These are phyloP conservation scores for Populus hybrid DNA, from an alignment of 441 rosid genomes.

Conservation along the genomic window DNA sequence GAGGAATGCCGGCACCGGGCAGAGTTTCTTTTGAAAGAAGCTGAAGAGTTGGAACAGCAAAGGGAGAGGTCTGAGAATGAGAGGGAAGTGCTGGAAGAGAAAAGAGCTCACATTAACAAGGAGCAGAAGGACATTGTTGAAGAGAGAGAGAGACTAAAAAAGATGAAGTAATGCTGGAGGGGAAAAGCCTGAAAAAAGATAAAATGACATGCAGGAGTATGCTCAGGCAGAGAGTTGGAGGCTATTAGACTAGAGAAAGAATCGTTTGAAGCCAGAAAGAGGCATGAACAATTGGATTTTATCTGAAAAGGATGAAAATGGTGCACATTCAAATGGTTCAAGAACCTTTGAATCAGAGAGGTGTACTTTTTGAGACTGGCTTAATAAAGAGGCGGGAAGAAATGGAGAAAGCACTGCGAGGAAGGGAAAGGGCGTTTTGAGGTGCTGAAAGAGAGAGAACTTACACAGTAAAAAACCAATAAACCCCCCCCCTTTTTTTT, in stretches of 20 bases:
- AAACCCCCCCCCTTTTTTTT: too few species aligned
- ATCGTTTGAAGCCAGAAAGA: conserved; percentile 62
- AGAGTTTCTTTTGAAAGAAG: conserved; percentile 61
- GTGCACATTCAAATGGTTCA: conserved; percentile 50
- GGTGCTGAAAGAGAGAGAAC: conserved; percentile 48
- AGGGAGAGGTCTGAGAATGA: conserved; percentile 76
- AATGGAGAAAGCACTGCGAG: conserved; percentile 52
- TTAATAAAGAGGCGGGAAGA: conserved; percentile 40
- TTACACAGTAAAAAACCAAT: conserved; percentile 27
- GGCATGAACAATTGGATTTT: conserved; percentile 51
- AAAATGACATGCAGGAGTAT: conserved; percentile 42
- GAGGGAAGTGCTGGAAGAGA: conserved; percentile 72
- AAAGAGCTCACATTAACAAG: conserved; percentile 45
- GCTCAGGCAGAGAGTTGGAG: conserved; percentile 51
- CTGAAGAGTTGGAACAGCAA: conserved; percentile 63
- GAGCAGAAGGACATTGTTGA: conserved; percentile 40
- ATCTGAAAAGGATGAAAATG: conserved; percentile 48
- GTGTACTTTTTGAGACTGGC: conserved; percentile 42
- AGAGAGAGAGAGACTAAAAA: conserved; percentile 56
- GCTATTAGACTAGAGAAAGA: conserved; percentile 58
- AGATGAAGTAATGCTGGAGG: conserved; percentile 40
- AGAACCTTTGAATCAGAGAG: conserved; percentile 57
- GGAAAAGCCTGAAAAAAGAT: conserved; percentile 59
- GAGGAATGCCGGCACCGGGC: conserved; percentile 48
- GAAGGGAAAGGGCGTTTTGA: conserved; percentile 42